Percentiles rank a stretch among this genome's conserved stretches.
Evolutionary conservation across 306 rosid genomes (phyloP).

Genomic region (Castanospermum australe): DNA sequence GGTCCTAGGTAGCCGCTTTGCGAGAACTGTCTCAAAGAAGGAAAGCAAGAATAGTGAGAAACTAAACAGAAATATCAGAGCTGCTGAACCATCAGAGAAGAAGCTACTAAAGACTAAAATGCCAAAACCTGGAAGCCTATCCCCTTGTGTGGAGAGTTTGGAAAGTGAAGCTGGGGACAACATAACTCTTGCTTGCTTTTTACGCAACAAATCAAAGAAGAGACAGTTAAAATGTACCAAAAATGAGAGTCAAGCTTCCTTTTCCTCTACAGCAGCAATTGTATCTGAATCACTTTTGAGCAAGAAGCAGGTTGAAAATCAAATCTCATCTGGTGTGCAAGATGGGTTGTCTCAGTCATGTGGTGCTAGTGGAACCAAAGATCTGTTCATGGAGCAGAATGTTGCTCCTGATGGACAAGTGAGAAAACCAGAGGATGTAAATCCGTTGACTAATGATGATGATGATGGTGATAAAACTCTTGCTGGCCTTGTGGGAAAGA

Average conservation of each 20-base stretch:
- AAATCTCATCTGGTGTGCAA: constrained; percentile 20
- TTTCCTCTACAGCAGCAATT: not conserved
- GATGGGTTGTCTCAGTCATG: not conserved
- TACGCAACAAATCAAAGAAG: constrained; percentile 41
- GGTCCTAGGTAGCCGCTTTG: not conserved
- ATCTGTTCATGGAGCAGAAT: not conserved
- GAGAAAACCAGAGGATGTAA: constrained; percentile 15
- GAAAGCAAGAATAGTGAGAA: constrained; percentile 4
- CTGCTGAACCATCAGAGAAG: constrained; percentile 16
- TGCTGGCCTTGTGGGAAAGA: constrained; percentile 25
- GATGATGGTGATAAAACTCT: constrained; percentile 31
- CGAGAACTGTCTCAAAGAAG: constrained; percentile 10
- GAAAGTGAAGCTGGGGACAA: constrained; percentile 39
- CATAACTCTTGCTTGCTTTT: constrained; percentile 38
- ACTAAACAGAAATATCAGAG: constrained; percentile 6
- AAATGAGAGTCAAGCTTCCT: constrained; percentile 4
- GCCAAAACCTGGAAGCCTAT: not conserved
- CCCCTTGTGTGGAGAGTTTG: constrained; percentile 23
- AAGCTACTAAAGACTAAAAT: constrained; percentile 1
- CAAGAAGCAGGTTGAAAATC: constrained; percentile 23
- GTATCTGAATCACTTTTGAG: not conserved
- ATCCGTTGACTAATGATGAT: not conserved
- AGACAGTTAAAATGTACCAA: constrained; percentile 25
- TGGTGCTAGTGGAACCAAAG: constrained; percentile 14
- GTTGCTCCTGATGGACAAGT: constrained; percentile 11